These are phyloP conservation scores for Penicillium sp. DNA, from an alignment of 2,329 filamentous ascomycete species.

Conservation along the genomic window DNA sequence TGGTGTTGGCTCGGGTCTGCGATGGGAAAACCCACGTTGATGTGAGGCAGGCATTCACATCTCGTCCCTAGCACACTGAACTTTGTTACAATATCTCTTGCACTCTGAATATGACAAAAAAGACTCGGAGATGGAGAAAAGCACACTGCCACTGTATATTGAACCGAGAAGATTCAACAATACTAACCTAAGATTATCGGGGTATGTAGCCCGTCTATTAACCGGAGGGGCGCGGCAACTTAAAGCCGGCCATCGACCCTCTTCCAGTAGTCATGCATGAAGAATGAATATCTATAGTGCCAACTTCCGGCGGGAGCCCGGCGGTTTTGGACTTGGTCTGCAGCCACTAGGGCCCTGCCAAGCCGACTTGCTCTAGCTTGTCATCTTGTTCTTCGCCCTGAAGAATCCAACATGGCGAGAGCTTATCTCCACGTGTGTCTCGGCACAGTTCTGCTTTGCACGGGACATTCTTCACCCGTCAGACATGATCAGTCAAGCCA, in stretches of 20 bases:
- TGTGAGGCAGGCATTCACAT: neutral
- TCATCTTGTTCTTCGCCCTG: neutral
- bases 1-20: too few species aligned
- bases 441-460: neutral
- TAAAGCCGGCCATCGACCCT: neutral
- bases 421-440: neutral
- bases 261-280: too few species aligned
- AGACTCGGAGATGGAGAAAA: neutral
- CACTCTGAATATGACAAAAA: neutral
- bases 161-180: neutral
- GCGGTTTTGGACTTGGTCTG: neutral
- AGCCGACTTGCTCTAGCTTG: neutral
- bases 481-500: neutral
- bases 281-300: neutral
- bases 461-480: neutral
- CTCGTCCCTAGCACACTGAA: neutral
- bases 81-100: neutral
- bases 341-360: neutral
- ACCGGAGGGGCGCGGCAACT: neutral
- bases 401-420: neutral
- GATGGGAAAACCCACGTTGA: neutral
- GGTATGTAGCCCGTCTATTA: neutral
- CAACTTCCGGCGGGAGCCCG: neutral
- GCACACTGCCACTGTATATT: neutral
- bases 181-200: neutral